These are phyloP conservation scores for Cucumis hystrix DNA, from an alignment of 306 rosid species.

Conservation along the genomic window DNA sequence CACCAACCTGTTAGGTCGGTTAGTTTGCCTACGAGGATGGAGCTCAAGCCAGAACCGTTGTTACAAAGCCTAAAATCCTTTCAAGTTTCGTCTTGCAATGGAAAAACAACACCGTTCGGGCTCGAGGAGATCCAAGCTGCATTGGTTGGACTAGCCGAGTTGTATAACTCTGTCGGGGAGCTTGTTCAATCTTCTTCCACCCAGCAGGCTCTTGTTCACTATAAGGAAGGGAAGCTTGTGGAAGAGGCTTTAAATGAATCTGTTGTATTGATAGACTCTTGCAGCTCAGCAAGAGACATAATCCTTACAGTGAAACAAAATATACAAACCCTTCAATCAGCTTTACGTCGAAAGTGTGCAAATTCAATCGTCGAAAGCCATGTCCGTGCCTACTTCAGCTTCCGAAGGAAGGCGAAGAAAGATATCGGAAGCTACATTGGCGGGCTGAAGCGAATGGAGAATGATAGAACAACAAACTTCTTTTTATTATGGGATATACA, in stretches of 20 bases:
- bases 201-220: conserved; percentile 38
- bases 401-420: conserved; percentile 52
- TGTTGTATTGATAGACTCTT: conserved; percentile 37
- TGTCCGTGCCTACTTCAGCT: conserved; percentile 31
- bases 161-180: conserved; percentile 48
- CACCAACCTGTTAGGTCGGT: conserved; percentile 59
- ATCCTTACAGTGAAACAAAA: conserved; percentile 21
- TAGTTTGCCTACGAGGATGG: conserved; percentile 56
- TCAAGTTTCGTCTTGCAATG: conserved; percentile 9
- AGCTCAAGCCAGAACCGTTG: conserved; percentile 36
- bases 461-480: conserved; percentile 8
- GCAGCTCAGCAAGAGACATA: conserved; percentile 41
- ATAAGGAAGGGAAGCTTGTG: conserved; percentile 17
- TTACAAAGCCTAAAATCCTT: conserved; percentile 29
- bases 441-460: conserved; percentile 39
- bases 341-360: conserved; percentile 39
- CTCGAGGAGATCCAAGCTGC: conserved; percentile 30
- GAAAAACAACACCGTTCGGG: conserved; percentile 12
- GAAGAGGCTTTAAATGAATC: conserved; percentile 44
- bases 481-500: conserved; percentile 8
- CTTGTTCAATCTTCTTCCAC: conserved; percentile 34
- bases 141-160: conserved; percentile 39
- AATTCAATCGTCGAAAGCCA: conserved; percentile 31
- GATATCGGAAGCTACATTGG: conserved; percentile 26
- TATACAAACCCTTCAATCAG: conserved; percentile 40